Evolutionary conservation across 2,329 filamentous ascomycete genomes (phyloP), one percentile per base, ranked within the genome.

Genomic region (Epichloe glyceriae): DNA sequence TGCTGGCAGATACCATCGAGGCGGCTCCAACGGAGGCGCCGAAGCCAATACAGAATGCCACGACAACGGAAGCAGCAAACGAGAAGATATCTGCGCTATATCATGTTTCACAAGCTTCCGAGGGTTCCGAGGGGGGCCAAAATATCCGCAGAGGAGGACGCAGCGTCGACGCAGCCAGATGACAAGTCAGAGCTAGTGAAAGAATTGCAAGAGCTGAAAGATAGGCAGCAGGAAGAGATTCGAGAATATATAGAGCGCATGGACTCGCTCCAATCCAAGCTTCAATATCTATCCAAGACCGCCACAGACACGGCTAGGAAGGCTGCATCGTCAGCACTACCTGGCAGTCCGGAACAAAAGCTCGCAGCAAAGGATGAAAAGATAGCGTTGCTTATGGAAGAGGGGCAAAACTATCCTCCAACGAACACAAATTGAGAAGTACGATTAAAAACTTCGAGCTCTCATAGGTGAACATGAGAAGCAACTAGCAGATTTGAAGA

Each of bases 351-450:
- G 2, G 86, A 95, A 56, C 87, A 84, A 64, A 89, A 86, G 61
- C 66, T 97, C 14, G 86, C 88, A 1, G 89, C 95, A 60, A 95
- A 89, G 62, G 90, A 97, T 59, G 83, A 91, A 59, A 87, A 87
- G 63, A 94, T 97, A 60, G 88, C 90, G 3, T 71, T 90, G 45
- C 72, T 98, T 12, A 86, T 98, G 74, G 85, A 95, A 58, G 93
- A 98, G 70, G 93, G 94, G 0, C 86, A 93, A 89, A 85, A 57
- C 74, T 97, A 8, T 90, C 88, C 1, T 86, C 85, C 58, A 86
- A 80, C 0, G 93, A 98, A 64, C 79, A 96, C 66, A 88, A 89
- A 61, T 83, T 94, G 56, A 76, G 91, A 54, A 80, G 80, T 5
- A 83, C 84, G 4, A 86, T 97, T 97, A 93, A 66, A 90, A 88